Evolutionary conservation across 177 flowering plant species (phyloP), one percentile per base, ranked within the genome.

Genomic region (Tripterygium wilfordii): DNA sequence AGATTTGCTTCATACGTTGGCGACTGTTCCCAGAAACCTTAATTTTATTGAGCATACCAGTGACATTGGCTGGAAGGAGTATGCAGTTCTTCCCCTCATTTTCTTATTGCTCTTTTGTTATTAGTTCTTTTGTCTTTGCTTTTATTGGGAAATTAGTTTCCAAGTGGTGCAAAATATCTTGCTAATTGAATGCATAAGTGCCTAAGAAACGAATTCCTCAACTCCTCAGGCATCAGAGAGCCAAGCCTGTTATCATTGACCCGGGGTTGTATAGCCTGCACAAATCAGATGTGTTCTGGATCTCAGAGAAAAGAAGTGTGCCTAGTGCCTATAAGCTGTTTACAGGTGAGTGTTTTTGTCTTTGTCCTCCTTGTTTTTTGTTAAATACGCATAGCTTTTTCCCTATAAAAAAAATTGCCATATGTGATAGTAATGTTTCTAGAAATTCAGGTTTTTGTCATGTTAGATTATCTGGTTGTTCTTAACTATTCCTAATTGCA

Each of bases 51-150:
- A 88, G 73, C 96, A 88, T 49, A 85, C 96, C 8, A 83, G 95
- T 47, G 85, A 85, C 61, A 80, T 85, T 54, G 88, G 95, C 12
- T 88, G 96, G 96, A 88, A 88, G 61, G 89, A 83, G 96, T 88
- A 77, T 20, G 90, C 33, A 4, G 10, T 24, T 53, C 37, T 21
- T 45, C 44, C 39, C 10, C 35, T 52, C 28, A 51, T n/a, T 26
- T 20, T 26, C n/a, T 20, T 40, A 9, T 36, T 16, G 3, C 2
- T 40, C 10, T 40, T 3, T 20, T 9, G 16, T 14, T 21, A 2
- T 22, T 33, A 19, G 13, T 30, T 13, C 8, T 42, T 37, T 51
- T 46, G 8, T 21, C 3, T 25, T 54, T 17, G 17, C 13, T 0
- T 15, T n/a, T 21, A 12, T 32, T 12, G 22, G 25, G 12, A 49